Evolutionary conservation across 768 basidiomycete species (phyloP).

Genomic region (Rhodosporidiobolus sp.): DNA sequence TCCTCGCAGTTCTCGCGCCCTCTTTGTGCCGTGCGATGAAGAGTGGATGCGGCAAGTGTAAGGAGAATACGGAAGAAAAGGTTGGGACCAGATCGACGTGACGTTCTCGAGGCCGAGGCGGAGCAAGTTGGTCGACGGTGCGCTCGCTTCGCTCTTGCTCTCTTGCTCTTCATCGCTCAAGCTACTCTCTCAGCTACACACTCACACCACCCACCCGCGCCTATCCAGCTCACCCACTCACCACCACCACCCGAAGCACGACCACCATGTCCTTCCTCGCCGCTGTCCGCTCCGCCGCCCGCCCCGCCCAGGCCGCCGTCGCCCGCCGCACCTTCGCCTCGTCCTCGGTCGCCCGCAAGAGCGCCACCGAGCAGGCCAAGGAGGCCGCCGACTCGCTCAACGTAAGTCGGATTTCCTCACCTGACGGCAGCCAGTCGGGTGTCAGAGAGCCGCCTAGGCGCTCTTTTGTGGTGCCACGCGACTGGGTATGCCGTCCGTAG

Average conservation of each 20-base stretch:
- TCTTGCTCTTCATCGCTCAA: background rate
- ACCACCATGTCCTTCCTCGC: background rate
- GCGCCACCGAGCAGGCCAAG: slow-evolving; percentile 52
- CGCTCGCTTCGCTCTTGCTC: background rate
- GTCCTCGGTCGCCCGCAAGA: slow-evolving; percentile 48
- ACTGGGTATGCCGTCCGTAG: too few relatives aligned
- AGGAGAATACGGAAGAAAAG: background rate
- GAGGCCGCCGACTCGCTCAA: slow-evolving; percentile 51
- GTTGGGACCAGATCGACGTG: too few relatives aligned
- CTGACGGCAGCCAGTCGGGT: too few relatives aligned
- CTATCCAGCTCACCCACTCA: too few relatives aligned
- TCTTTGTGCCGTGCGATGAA: too few relatives aligned
- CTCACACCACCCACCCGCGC: background rate
- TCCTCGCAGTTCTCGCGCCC: too few relatives aligned
- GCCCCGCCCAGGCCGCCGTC: too few relatives aligned
- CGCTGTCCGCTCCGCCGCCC: slow-evolving; percentile 19
- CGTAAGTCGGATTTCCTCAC: too few relatives aligned
- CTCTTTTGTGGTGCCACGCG: too few relatives aligned
- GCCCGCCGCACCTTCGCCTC: slow-evolving; percentile 46
- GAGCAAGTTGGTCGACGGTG: background rate
- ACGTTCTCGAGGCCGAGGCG: too few relatives aligned
- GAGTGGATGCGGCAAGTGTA: too few relatives aligned
- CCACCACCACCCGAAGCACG: background rate
- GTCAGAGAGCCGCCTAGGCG: too few relatives aligned
- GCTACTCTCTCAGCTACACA: background rate